Evolutionary conservation across 1,284 basidiomycete genomes (phyloP).

Genomic region (Cryptococcus floricola): DNA sequence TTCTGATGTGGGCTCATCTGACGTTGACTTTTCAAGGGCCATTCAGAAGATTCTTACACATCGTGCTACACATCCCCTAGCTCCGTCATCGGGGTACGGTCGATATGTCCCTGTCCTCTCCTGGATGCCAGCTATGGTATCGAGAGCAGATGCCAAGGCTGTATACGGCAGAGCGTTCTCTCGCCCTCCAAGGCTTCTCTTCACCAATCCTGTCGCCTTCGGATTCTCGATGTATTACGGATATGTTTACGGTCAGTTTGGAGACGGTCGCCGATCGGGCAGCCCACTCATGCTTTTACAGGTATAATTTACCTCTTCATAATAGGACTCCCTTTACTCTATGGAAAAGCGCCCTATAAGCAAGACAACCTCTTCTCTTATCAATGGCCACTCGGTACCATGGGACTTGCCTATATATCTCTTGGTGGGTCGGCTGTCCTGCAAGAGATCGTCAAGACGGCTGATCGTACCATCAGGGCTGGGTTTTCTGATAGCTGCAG

Average conservation of each 20-base stretch:
- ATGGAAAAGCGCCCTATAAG: slow-evolving; percentile 41
- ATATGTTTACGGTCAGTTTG: slow-evolving; percentile 50
- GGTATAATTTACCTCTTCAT: slow-evolving; percentile 50
- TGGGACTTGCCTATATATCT: slow-evolving; percentile 49
- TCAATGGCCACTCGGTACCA: slow-evolving; percentile 43
- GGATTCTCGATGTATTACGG: slow-evolving; percentile 51
- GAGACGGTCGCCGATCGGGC: neutral
- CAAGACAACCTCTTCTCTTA: slow-evolving; percentile 46
- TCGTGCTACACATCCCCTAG: slow-evolving; percentile 17
- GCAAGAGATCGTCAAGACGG: neutral
- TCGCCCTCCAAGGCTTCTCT: slow-evolving; percentile 48
- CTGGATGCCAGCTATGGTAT: slow-evolving; percentile 43
- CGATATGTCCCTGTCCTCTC: slow-evolving; percentile 25
- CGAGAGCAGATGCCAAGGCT: slow-evolving; percentile 21
- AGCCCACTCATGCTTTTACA: slow-evolving; percentile 1
- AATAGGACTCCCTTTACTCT: slow-evolving; percentile 50
- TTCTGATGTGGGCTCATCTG: neutral
- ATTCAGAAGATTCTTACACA: slow-evolving; percentile 38
- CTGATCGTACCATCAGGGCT: slow-evolving; percentile 30
- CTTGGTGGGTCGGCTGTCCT: slow-evolving; percentile 24
- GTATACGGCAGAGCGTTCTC: slow-evolving; percentile 40
- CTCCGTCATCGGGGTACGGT: slow-evolving; percentile 12
- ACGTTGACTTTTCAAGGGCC: slow-evolving; percentile 17
- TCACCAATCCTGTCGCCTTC: slow-evolving; percentile 48
- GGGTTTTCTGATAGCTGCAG: slow-evolving; percentile 47